Conservation (phyloP, 768 basidiomycete genomes). For the Nidularia pulvinata region DNA sequence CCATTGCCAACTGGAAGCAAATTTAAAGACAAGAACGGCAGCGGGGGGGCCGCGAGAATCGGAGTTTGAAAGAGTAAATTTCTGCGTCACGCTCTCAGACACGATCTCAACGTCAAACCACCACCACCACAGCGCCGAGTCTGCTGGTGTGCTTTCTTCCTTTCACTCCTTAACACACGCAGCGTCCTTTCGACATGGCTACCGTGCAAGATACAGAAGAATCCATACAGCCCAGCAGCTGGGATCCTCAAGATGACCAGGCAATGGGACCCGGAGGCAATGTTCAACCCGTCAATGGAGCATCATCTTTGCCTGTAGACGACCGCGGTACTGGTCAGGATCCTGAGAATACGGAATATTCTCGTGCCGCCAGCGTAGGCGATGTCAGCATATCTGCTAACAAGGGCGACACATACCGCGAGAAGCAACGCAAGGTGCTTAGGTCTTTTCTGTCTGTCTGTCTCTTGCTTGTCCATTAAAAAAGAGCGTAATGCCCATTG, state of each 20-base stretch:
- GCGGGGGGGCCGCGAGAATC: neutral
- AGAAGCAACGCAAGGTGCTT: slow-evolving; percentile 90
- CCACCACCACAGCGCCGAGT: too few relatives aligned
- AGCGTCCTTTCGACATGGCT: slow-evolving; percentile 19
- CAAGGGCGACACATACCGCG: slow-evolving; percentile 54
- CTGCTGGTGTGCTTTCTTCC: neutral
- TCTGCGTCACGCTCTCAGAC: neutral
- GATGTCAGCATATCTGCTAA: slow-evolving; percentile 35
- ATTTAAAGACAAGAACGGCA: neutral
- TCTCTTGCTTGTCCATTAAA: slow-evolving; percentile 32
- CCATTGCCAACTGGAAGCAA: neutral
- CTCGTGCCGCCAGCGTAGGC: slow-evolving; percentile 49
- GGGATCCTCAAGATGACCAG: slow-evolving; percentile 52
- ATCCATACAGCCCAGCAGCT: slow-evolving; percentile 39
- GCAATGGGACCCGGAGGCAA: slow-evolving; percentile 36
- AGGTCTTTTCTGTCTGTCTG: slow-evolving; percentile 47
- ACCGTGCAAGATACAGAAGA: slow-evolving; percentile 25
- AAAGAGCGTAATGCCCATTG: slow-evolving; percentile 14
- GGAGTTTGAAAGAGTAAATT: neutral
- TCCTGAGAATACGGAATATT: slow-evolving; percentile 49
- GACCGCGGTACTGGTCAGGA: slow-evolving; percentile 43
- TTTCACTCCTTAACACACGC: neutral
- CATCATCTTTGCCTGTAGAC: slow-evolving; percentile 47
- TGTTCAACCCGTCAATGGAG: slow-evolving; percentile 42
- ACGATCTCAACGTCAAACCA: neutral